Evolutionary conservation across 305 asterid species (phyloP), one percentile per base, ranked within the genome.

Genomic region (Fraxinus velutina): DNA sequence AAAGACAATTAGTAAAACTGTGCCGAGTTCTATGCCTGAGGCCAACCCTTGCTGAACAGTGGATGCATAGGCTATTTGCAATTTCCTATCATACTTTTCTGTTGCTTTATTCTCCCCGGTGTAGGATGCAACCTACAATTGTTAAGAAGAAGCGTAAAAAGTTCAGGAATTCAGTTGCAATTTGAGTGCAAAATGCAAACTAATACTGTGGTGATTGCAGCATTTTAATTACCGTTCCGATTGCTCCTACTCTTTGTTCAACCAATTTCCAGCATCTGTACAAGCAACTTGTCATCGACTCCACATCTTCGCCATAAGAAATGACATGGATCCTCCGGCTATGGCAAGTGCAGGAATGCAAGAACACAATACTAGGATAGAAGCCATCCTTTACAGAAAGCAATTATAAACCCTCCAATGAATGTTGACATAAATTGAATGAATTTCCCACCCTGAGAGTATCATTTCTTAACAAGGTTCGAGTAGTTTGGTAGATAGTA

Each of bases 221-320:
- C 71, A 21, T 21, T 21, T 60, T 21, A 60, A 9, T 85, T 85
- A 91, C 93, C 72, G 91, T 90, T 76, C 92, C 84, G 74, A 90
- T 90, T 52, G 92, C 88, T 82, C 93, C 92, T 2, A 91, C 79
- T 0, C 90, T 85, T 78, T 91, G 96, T 64, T 90, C 92, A 12
- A 90, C 89, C 27, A 91, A 76, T 87, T 86, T 30, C 91, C 92
- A 10, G 96, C 96, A 57, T 88, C 89, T 27, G 96, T 91, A 42
- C 88, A 89, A 34, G 96, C 93, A 57, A 62, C 62, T 84, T 90
- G 93, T 62, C 91, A 90, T 0, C 27, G 64, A 30, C 83, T 81
- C 10, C 92, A 73, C 57, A 87, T 85, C 81, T 82, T 90, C 12
- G 93, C 44, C 80, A 85, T 64, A 64, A 88, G 2, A 75, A 81